phyloP scores from a whole-genome alignment of 2,329 filamentous ascomycete species.

The Talaromyces pinophilus region DNA sequence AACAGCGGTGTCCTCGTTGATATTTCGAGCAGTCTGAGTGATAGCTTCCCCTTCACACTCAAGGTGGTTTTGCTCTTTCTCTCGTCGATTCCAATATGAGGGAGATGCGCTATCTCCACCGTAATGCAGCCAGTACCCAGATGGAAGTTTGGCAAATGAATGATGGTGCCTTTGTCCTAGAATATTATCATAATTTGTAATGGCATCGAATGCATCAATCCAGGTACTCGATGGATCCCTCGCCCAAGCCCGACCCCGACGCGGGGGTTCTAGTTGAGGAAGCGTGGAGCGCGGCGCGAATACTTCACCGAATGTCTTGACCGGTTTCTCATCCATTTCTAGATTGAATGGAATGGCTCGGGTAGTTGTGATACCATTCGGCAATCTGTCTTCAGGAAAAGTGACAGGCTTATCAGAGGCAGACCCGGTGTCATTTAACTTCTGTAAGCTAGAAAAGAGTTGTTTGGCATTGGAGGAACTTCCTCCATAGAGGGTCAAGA shows the following conservation, averaged over 20 bases:
- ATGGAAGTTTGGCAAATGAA: constrained; percentile 42
- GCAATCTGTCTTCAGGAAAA: constrained; percentile 67
- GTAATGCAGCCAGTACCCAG: constrained; percentile 49
- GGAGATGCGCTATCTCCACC: constrained; percentile 41
- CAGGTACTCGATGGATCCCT: constrained; percentile 39
- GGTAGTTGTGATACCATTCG: constrained; percentile 71
- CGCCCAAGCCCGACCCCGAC: constrained; percentile 36
- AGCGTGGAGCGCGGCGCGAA: constrained; percentile 45
- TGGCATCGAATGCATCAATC: constrained; percentile 46
- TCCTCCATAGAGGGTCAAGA: constrained; percentile 71
- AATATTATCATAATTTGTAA: constrained; percentile 37
- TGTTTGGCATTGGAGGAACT: constrained; percentile 73
- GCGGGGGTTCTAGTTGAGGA: constrained; percentile 45
- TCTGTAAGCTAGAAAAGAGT: constrained; percentile 81
- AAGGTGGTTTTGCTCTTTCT: constrained; percentile 33
- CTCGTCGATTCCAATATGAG: constrained; percentile 41
- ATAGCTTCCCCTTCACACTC: constrained; percentile 28
- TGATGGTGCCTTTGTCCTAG: constrained; percentile 44
- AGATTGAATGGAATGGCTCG: constrained; percentile 60
- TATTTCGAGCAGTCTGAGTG: constrained; percentile 29
- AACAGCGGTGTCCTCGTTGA: constrained; percentile 37
- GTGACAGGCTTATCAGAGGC: constrained; percentile 36
- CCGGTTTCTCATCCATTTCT: constrained; percentile 32
- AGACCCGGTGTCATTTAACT: constrained; percentile 37
- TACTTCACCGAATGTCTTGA: constrained; percentile 48